Evolutionary conservation across 768 basidiomycete genomes (phyloP).

Genomic region (Hericium coralloides): DNA sequence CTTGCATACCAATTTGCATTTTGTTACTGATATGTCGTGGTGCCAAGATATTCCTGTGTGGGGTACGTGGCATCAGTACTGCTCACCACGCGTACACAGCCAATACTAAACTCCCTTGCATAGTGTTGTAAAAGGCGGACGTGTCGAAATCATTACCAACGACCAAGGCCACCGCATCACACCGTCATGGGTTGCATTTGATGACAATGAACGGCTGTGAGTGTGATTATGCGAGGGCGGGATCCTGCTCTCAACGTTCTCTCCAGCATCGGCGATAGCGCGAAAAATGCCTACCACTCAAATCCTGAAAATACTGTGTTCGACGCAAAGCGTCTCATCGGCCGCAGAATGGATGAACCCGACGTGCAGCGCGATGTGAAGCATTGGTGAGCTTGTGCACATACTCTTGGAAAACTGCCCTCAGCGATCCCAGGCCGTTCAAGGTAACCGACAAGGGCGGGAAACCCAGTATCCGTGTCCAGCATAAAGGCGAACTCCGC

Average conservation of each 20-base stretch:
- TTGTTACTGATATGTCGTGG: constrained; percentile 71
- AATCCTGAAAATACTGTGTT: constrained; percentile 94
- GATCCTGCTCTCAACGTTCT: too few species aligned
- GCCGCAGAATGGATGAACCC: constrained; percentile 72
- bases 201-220: constrained; percentile 45
- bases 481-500: constrained; percentile 70
- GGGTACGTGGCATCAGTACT: background rate
- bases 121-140: constrained; percentile 24
- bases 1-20: background rate
- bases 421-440: constrained; percentile 41
- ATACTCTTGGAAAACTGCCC: too few species aligned
- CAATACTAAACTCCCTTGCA: background rate
- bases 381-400: constrained; percentile 46
- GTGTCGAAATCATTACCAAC: constrained; percentile 50
- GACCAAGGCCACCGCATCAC: constrained; percentile 56
- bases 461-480: constrained; percentile 72
- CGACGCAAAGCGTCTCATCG: constrained; percentile 93
- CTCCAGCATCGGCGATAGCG: constrained; percentile 71
- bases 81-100: background rate
- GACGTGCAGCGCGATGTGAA: constrained; percentile 79
- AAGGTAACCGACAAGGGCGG: constrained; percentile 64
- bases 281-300: constrained; percentile 91
- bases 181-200: constrained; percentile 55
- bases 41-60: constrained; percentile 21
- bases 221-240: too few species aligned